A percentile compares a stretch with the other conserved stretches of the same genome.
phyloP scores from a whole-genome alignment of 371 early-diverging fungal genomes.

The Gilbertella persicaria region DNA sequence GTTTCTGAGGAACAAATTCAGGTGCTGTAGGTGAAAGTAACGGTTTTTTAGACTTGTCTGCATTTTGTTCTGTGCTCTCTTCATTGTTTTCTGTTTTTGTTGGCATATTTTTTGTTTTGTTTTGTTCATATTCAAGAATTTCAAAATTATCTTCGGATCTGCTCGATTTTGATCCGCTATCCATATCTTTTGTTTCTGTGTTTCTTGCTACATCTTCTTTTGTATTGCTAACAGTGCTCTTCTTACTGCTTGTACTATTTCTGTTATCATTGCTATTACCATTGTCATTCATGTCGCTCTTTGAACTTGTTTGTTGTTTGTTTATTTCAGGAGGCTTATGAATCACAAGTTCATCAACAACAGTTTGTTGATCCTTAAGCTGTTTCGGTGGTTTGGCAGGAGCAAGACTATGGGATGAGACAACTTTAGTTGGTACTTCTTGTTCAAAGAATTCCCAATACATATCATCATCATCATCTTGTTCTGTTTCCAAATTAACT shows the following conservation, averaged over 20 bases:
- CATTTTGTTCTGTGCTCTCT: neutral
- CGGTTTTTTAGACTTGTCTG: neutral
- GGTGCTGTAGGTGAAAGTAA: slow-evolving; percentile 30
- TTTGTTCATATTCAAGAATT: neutral
- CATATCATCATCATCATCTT: slow-evolving; percentile 17
- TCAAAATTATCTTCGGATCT: too few relatives aligned
- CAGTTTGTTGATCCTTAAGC: neutral
- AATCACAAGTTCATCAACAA: slow-evolving; percentile 2
- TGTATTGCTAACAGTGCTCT: neutral
- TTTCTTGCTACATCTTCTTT: neutral
- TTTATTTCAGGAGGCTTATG: neutral
- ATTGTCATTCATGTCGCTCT: neutral
- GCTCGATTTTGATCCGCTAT: too few relatives aligned
- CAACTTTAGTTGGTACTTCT: slow-evolving; percentile 2
- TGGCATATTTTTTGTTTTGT: neutral
- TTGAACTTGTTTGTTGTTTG: neutral
- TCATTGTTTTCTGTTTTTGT: neutral
- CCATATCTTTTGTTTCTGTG: too few relatives aligned
- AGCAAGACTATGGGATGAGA: neutral
- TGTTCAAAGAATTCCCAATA: slow-evolving; percentile 16
- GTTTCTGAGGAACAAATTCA: slow-evolving; percentile 31
- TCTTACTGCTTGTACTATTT: neutral
- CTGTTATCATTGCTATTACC: too few relatives aligned
- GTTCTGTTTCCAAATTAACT: slow-evolving; percentile 30
- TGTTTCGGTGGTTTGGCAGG: neutral